phyloP scores from a whole-genome alignment of 2,329 filamentous ascomycete species.

The Colletotrichum noveboracense region DNA sequence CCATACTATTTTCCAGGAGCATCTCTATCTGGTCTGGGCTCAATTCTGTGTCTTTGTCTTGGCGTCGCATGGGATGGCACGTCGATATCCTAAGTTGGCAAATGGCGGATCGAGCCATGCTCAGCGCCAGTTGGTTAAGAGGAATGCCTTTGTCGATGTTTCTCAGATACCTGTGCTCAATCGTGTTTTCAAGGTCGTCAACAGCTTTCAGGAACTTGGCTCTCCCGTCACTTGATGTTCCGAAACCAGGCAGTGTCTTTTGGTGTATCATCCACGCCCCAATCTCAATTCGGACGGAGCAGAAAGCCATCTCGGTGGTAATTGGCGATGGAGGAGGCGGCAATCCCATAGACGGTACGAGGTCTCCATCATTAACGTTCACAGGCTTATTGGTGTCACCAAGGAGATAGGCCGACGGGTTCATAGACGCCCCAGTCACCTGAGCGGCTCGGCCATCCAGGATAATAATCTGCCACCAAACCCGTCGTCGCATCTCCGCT shows the following conservation, averaged over 20 bases:
- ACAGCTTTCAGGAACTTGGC: background rate
- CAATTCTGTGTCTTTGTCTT: constrained; percentile 11
- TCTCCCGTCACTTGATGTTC: background rate
- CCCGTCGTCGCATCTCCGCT: constrained; percentile 67
- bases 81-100: background rate
- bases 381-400: constrained; percentile 52
- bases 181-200: background rate
- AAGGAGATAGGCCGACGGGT: constrained; percentile 50
- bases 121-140: background rate
- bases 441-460: constrained; percentile 59
- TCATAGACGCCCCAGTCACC: constrained; percentile 31
- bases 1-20: constrained; percentile 58
- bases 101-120: background rate
- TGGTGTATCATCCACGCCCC: constrained; percentile 4
- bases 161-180: background rate
- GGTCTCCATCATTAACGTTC: constrained; percentile 64
- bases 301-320: constrained; percentile 6
- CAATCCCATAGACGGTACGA: constrained; percentile 48
- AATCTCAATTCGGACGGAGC: constrained; percentile 6
- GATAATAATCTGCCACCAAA: constrained; percentile 70
- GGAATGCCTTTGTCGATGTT: background rate
- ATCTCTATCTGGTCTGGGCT: constrained; percentile 58
- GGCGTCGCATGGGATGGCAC: background rate
- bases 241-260: background rate
- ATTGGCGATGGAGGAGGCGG: constrained; percentile 38